Evolutionary conservation across 1,284 basidiomycete genomes (phyloP).

Genomic region (Anthracocystis setariae): DNA sequence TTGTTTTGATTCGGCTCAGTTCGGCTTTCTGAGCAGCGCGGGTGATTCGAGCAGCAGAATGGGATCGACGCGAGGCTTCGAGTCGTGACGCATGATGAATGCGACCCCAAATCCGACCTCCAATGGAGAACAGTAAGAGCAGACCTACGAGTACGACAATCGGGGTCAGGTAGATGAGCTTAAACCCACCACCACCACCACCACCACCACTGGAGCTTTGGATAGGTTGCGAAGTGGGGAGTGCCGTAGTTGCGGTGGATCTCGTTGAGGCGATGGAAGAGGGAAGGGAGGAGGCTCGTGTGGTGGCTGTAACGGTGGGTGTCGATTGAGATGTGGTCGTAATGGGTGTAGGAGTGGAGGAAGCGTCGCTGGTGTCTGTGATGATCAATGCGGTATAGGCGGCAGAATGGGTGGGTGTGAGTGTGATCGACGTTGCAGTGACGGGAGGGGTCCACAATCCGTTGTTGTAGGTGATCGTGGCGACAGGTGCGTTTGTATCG

Average conservation of each 20-base stretch:
- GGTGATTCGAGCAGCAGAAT: constrained; percentile 14
- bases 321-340: neutral
- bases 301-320: neutral
- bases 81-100: constrained; percentile 42
- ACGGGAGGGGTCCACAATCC: constrained; percentile 42
- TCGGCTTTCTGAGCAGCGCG: constrained; percentile 30
- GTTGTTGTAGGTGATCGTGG: constrained; percentile 23
- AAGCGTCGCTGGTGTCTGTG: neutral
- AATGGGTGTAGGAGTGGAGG: neutral
- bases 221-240: neutral
- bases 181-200: constrained; percentile 38
- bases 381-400: neutral
- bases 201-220: neutral
- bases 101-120: constrained; percentile 55
- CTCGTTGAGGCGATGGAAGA: constrained; percentile 8
- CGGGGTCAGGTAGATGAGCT: constrained; percentile 53
- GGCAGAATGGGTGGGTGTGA: constrained; percentile 8
- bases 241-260: constrained; percentile 5
- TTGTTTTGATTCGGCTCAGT: constrained; percentile 40
- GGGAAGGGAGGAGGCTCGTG: neutral
- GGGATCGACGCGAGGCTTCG: constrained; percentile 19
- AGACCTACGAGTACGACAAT: constrained; percentile 50
- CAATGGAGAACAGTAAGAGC: constrained; percentile 50
- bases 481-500: constrained; percentile 1
- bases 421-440: constrained; percentile 2